Base-by-base conservation (phyloP, 106 monocot species). In the Posidonia australis region DNA sequence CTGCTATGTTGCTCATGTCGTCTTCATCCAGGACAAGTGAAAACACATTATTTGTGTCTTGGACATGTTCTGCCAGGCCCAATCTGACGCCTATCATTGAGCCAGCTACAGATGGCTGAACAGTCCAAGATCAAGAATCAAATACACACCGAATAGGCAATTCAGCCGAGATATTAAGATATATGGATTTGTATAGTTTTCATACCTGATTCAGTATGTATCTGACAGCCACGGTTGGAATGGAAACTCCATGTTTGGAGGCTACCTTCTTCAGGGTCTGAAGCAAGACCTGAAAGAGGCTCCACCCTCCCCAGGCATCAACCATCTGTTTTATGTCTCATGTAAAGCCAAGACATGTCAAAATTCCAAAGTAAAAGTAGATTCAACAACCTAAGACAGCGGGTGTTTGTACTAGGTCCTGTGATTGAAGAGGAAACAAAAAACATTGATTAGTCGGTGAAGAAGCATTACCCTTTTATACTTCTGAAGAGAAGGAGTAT, bases 1-100 rank as follows among this genome's bases (percentile, higher is more conserved):
- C 84, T 44, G 76, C 41, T 51, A 98, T 90, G 72, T 49, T 64
- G 56, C 68, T 77, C 65, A 75, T 77, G 52, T 90, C 96, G 21
- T 90, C 84, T 65, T 90, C 87, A 51, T 87, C 94, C 68, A 96
- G 74, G 27, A 58, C 64, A 9, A 98, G 82, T 19, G 80, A 79
- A 27, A 98, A 90, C 13, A 90, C 67, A 19, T 80, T 78, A 47
- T 66, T 81, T 44, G 87, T 82, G 59, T 98, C 96, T 69, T 77
- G 45, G 24, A 98, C 77, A 73, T 98, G 96, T 57, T 98, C 90
- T 1, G 82, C 63, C 46, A 98, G 70, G 57, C 96, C 90, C 54
- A 98, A 70, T 58, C 96, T 82, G 26, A 98, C 96, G n/a, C 96
- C 96, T 13, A 98, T 57, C 96, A 90, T 90, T 28, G 96, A 98